Evolutionary conservation across 2,329 filamentous ascomycete species (phyloP).

Genomic region (Fusarium sp.): DNA sequence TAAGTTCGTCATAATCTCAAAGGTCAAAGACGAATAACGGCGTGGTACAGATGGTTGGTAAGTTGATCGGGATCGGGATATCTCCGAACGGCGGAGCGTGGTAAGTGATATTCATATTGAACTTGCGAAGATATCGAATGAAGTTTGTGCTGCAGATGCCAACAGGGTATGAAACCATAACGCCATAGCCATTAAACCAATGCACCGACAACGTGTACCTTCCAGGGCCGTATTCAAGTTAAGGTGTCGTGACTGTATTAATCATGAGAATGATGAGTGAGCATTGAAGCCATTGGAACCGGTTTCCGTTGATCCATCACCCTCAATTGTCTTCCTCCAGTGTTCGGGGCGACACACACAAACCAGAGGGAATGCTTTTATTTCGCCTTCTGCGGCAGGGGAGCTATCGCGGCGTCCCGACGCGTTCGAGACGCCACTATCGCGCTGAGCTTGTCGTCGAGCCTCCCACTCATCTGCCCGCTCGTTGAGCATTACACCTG

Average conservation of each 20-base stretch:
- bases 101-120: conserved; percentile 7
- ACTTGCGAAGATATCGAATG: conserved; percentile 18
- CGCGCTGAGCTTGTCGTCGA: conserved; percentile 79
- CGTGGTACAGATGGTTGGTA: background rate
- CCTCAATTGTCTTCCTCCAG: conserved; percentile 96
- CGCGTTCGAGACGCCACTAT: conserved; percentile 91
- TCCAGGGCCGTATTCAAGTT: conserved; percentile 41
- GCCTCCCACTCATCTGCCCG: conserved; percentile 89
- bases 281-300: conserved; percentile 55
- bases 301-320: conserved; percentile 76
- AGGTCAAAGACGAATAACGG: conserved; percentile 7
- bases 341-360: conserved; percentile 96
- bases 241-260: conserved; percentile 36
- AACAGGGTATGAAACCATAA: conserved; percentile 43
- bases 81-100: background rate
- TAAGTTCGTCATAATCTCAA: conserved; percentile 24
- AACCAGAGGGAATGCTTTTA: conserved; percentile 97
- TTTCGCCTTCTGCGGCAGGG: conserved; percentile 75
- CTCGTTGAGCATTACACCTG: conserved; percentile 84
- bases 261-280: conserved; percentile 42
- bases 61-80: background rate
- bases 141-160: conserved; percentile 21
- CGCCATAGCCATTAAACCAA: conserved; percentile 47
- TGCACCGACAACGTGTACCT: conserved; percentile 41
- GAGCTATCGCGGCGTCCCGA: conserved; percentile 70